Evolutionary conservation across 345 rosid genomes (phyloP).

Genomic region (Capsella bursapastoris): DNA sequence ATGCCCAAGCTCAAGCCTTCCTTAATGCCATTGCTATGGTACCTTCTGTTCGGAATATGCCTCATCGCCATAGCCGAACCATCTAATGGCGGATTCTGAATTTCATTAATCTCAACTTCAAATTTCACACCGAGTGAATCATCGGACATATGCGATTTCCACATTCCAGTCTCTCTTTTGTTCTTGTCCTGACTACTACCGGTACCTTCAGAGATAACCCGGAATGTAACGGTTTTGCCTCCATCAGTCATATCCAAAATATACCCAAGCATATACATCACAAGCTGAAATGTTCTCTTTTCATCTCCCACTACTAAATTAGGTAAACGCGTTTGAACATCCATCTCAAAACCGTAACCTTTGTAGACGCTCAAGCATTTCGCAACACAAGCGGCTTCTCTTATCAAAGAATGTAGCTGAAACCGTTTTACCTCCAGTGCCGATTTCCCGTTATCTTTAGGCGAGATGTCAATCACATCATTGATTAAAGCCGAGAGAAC

Average conservation of each 20-base stretch:
- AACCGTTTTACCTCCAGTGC: constrained; percentile 68
- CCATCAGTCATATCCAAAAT: constrained; percentile 65
- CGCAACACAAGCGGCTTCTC: constrained; percentile 85
- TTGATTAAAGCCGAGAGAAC: constrained; percentile 81
- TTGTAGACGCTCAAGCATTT: constrained; percentile 78
- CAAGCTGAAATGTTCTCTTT: constrained; percentile 84
- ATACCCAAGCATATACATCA: constrained; percentile 89
- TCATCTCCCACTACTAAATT: constrained; percentile 85
- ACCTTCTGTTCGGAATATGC: constrained; percentile 47
- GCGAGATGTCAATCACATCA: constrained; percentile 80
- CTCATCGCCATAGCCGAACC: constrained; percentile 44
- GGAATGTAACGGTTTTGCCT: constrained; percentile 60
- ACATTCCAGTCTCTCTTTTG: constrained; percentile 54
- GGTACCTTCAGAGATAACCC: constrained; percentile 56
- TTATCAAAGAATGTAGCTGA: constrained; percentile 72
- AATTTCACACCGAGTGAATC: constrained; percentile 64
- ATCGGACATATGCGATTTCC: constrained; percentile 57
- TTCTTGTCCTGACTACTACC: constrained; percentile 56
- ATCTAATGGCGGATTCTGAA: constrained; percentile 50
- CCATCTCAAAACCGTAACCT: constrained; percentile 71
- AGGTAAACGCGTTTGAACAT: constrained; percentile 72
- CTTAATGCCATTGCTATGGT: constrained; percentile 49
- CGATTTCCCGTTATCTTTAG: constrained; percentile 72
- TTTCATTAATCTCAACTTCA: constrained; percentile 67
- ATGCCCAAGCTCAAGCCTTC: no score